Percentiles rank a stretch among this genome's conserved stretches.
Evolutionary conservation across 2,329 filamentous ascomycete genomes (phyloP).

Genomic region (Exophiala calicioides): DNA sequence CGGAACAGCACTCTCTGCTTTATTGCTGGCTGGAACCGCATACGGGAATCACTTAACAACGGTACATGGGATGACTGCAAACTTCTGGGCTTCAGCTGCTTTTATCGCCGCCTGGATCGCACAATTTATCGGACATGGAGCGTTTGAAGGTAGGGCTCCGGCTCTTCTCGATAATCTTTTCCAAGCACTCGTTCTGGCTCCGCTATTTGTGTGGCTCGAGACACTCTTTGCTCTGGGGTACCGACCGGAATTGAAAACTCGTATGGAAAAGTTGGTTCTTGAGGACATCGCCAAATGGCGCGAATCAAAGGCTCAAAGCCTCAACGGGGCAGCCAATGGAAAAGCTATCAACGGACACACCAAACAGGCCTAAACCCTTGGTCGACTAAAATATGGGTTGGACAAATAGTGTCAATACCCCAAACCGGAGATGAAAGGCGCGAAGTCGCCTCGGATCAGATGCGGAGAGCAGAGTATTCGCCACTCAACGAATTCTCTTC

Average conservation of each 20-base stretch:
- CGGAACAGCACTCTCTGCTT: slow-evolving; percentile 71
- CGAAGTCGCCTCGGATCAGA: too few relatives aligned
- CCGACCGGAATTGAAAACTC: slow-evolving; percentile 78
- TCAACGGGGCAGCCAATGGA: slow-evolving; percentile 30
- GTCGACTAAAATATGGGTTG: too few relatives aligned
- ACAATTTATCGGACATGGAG: slow-evolving; percentile 90
- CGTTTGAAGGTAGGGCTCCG: slow-evolving; percentile 83
- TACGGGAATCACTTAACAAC: slow-evolving; percentile 72
- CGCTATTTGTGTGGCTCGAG: slow-evolving; percentile 97
- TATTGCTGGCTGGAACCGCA: slow-evolving; percentile 75
- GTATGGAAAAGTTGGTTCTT: slow-evolving; percentile 74
- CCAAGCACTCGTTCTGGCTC: slow-evolving; percentile 88
- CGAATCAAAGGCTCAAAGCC: slow-evolving; percentile 52
- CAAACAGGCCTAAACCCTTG: slow-evolving; percentile 28
- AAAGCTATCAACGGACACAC: slow-evolving; percentile 28
- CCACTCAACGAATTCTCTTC: too few relatives aligned
- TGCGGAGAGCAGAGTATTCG: too few relatives aligned
- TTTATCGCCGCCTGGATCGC: slow-evolving; percentile 78
- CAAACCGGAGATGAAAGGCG: too few relatives aligned
- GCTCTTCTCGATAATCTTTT: slow-evolving; percentile 88
- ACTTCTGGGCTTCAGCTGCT: slow-evolving; percentile 66
- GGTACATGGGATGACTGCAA: slow-evolving; percentile 60
- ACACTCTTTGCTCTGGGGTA: slow-evolving; percentile 88
- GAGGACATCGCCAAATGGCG: slow-evolving; percentile 76
- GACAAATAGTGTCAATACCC: too few relatives aligned